Evolutionary conservation across 306 rosid genomes (phyloP).

Genomic region (Quercus variabilis): DNA sequence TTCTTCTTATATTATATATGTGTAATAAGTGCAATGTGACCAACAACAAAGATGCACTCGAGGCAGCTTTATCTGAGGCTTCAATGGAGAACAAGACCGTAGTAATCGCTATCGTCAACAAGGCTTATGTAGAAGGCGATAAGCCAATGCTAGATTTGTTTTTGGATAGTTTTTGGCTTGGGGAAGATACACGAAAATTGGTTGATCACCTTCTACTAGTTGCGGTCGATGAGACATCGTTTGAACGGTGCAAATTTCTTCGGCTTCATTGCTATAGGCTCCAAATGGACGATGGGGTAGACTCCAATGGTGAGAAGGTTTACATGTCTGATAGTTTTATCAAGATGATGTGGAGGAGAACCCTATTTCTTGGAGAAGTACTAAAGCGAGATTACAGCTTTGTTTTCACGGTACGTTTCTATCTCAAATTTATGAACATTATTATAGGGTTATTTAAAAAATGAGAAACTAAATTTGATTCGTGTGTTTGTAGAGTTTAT

Average conservation of each 20-base stretch:
- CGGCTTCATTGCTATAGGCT: conserved; percentile 28
- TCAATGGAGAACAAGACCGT: conserved; percentile 15
- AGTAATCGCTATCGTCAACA: conserved; percentile 24
- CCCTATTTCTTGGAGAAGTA: conserved; percentile 22
- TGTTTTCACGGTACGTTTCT: conserved; percentile 23
- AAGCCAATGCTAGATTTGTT: conserved; percentile 33
- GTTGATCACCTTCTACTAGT: conserved; percentile 24
- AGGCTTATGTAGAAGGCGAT: conserved; percentile 28
- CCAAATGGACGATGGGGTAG: neutral
- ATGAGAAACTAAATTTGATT: too few relatives aligned
- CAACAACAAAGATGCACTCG: conserved; percentile 5
- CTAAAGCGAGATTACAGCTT: conserved; percentile 29
- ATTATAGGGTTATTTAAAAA: too few relatives aligned
- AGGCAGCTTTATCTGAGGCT: conserved; percentile 17
- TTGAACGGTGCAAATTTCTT: conserved; percentile 25
- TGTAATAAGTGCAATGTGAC: neutral
- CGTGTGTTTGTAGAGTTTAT: too few relatives aligned
- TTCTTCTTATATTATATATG: neutral
- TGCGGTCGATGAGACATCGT: conserved; percentile 21
- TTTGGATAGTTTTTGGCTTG: conserved; percentile 25
- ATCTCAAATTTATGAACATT: neutral
- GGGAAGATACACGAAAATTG: conserved; percentile 28
- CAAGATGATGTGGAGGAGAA: conserved; percentile 27
- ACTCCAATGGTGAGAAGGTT: conserved; percentile 20
- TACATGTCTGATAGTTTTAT: conserved; percentile 30